Conservation (phyloP, 2,329 filamentous ascomycete species). For the Dothideomycetes sp. region DNA sequence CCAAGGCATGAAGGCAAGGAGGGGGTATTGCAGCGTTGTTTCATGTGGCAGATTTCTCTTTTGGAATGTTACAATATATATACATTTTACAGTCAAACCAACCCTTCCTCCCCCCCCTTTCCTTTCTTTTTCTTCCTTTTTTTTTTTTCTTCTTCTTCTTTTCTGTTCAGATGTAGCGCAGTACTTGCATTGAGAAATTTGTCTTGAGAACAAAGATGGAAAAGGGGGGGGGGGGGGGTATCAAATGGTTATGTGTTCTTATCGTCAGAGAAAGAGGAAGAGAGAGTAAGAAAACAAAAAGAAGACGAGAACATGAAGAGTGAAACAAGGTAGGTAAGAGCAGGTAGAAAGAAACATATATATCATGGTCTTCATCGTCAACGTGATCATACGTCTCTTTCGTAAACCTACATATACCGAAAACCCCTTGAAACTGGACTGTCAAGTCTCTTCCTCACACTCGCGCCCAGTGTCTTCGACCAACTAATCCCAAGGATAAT, state of each 20-base stretch:
- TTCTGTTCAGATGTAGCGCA: neutral
- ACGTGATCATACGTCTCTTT: neutral
- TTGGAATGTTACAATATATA: no score
- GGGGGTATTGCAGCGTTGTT: no score
- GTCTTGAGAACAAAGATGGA: neutral
- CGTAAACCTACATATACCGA: neutral
- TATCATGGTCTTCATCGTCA: neutral
- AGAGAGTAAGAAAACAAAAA: neutral
- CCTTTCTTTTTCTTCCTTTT: neutral
- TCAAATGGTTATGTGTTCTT: neutral
- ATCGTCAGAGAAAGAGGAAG: neutral
- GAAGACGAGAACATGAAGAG: neutral
- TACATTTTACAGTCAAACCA: no score
- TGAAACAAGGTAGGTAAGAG: neutral
- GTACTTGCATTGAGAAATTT: neutral
- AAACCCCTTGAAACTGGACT: neutral
- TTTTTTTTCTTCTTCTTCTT: neutral
- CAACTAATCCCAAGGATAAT: constrained; percentile 50
- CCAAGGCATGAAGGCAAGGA: no score
- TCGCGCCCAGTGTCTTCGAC: neutral
- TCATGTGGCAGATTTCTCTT: no score
- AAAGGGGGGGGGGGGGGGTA: neutral
- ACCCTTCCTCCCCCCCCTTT: neutral
- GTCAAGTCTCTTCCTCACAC: neutral
- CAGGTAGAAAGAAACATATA: neutral